Evolutionary conservation across 176 grass and related monocot species (phyloP).

Genomic region (Oryza meyeriana): DNA sequence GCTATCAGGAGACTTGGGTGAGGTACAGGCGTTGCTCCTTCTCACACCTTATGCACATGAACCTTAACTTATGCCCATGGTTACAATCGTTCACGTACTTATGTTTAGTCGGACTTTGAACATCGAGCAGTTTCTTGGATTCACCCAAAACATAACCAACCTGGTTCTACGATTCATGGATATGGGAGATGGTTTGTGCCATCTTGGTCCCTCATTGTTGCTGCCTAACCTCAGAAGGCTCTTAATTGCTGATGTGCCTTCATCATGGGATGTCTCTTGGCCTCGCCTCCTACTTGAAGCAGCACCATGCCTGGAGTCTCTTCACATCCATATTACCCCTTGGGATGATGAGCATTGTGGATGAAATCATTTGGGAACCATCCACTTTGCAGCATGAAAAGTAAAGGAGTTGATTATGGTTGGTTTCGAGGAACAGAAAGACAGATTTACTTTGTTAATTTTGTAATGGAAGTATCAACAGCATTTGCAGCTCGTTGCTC

Average conservation of each 20-base stretch:
- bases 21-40: no score
- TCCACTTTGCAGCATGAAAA: not conserved
- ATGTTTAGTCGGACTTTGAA: not conserved
- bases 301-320: no score
- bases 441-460: constrained; percentile 24
- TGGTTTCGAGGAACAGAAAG: constrained; percentile 2
- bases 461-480: not conserved
- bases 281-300: no score
- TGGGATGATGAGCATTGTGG: not conserved
- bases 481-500: not conserved
- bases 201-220: no score
- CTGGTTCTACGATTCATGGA: not conserved
- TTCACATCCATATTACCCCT: no score
- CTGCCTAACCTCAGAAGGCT: no score
- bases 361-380: not conserved
- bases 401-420: constrained; percentile 5
- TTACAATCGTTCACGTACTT: no score
- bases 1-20: no score
- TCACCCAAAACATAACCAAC: not conserved
- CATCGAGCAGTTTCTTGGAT: not conserved
- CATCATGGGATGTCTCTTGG: no score
- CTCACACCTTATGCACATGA: no score
- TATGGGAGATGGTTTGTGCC: not conserved
- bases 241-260: no score
- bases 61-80: no score